Percentiles rank a stretch among this genome's conserved stretches.
Evolutionary conservation across 495 filamentous ascomycete genomes (phyloP).

Genomic region (Copromyces sp.): DNA sequence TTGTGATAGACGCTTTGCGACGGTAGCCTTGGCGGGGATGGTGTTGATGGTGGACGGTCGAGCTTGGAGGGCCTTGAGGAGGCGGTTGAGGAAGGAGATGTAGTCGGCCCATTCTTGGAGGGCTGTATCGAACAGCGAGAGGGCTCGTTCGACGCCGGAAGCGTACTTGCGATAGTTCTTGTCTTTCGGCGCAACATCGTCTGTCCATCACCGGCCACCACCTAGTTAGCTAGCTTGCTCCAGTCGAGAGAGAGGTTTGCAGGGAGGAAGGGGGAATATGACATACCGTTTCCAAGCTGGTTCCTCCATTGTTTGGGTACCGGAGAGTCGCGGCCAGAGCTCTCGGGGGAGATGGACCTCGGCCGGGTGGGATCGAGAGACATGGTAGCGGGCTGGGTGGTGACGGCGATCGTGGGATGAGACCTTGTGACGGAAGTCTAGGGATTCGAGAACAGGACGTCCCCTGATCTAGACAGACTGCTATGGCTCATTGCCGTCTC

Average conservation of each 20-base stretch:
- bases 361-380: slow-evolving; percentile 56
- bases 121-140: slow-evolving; percentile 84
- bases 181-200: slow-evolving; percentile 66
- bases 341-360: slow-evolving; percentile 62
- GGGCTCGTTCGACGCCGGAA: slow-evolving; percentile 72
- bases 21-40: slow-evolving; percentile 73
- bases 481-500: slow-evolving; percentile 20
- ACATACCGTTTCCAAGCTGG: slow-evolving; percentile 39
- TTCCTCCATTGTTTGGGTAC: slow-evolving; percentile 51
- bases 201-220: slow-evolving; percentile 19
- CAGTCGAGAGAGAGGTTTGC: slow-evolving; percentile 4
- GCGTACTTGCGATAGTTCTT: slow-evolving; percentile 89
- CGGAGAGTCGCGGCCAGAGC: slow-evolving; percentile 65
- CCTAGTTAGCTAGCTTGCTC: slow-evolving; percentile 2
- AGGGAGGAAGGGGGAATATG: background rate
- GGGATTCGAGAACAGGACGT: background rate
- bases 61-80: slow-evolving; percentile 88
- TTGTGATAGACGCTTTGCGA: slow-evolving; percentile 87
- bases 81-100: slow-evolving; percentile 86
- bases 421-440: background rate
- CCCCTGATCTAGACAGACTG: background rate
- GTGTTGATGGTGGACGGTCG: slow-evolving; percentile 59
- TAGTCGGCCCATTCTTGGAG: slow-evolving; percentile 99
- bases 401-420: background rate
- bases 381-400: slow-evolving; percentile 37